These are phyloP conservation scores for Raphanus hybrid DNA, from an alignment of 441 rosid species.

Conservation along the genomic window DNA sequence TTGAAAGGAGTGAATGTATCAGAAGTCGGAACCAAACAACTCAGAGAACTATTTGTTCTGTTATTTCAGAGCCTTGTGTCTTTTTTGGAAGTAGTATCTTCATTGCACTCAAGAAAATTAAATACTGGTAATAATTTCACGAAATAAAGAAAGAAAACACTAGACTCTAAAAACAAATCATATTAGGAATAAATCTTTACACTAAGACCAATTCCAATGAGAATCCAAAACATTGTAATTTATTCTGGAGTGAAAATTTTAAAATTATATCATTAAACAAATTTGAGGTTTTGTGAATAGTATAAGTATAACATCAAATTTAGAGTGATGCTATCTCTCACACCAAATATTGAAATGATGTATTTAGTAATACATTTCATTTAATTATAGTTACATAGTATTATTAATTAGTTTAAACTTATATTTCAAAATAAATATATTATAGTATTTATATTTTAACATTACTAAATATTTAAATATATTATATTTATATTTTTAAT, in stretches of 20 bases:
- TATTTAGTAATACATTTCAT: neutral
- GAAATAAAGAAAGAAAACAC: neutral
- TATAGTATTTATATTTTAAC: neutral
- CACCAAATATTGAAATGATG: neutral
- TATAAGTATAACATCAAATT: neutral
- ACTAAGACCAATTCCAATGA: neutral
- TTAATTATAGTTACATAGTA: neutral
- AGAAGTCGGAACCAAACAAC: conserved; percentile 2
- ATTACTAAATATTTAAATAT: neutral
- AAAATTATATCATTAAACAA: neutral
- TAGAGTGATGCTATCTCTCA: neutral
- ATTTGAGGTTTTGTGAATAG: neutral
- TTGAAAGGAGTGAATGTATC: conserved; percentile 20
- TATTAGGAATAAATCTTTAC: neutral
- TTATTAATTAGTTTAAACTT: neutral
- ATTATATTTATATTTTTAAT: neutral
- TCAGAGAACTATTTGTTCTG: conserved; percentile 3
- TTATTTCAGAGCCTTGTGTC: neutral
- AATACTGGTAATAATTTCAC: neutral
- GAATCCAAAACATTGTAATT: neutral
- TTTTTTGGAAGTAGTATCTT: neutral
- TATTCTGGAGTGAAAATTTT: no score
- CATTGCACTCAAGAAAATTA: neutral
- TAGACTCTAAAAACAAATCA: neutral
- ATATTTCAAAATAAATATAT: no score